Base-by-base conservation (phyloP, 164 flowering plant genomes). In the Chimonanthus salicifolius region DNA sequence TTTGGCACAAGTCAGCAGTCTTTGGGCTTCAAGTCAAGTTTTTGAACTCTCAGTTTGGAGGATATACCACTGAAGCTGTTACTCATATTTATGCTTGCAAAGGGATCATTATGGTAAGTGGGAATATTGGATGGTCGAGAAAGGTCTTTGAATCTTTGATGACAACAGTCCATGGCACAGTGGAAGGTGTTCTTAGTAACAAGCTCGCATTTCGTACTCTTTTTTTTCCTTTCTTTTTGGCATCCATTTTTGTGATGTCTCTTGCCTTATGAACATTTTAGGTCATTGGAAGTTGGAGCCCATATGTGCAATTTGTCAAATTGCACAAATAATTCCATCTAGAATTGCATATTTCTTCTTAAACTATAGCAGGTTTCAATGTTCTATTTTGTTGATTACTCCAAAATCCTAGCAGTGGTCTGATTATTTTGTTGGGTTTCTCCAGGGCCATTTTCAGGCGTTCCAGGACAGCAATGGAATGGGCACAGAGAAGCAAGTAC, bases 401-500 rank as follows among this genome's bases (percentile, higher is more conserved):
- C 6, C 47, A 10, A 15, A n/a, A 9, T 5, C 48, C 47, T 44
- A 10, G 7, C 16, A 9, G 0, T 9, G 66, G n/a, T 47, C n/a
- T 71, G 49, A 54, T 5, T 47, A 54, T 46, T 50, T 49, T 58
- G 46, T 20, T 69, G 64, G 51, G 62, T 78, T 70, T 69, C 46
- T 80, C 54, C 86, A 94, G 98, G 86, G 71, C 88, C 48, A 76
- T 92, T 72, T 88, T 90, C 72, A 79, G 81, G 82, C 86, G 84
- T 74, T 94, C 94, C 73, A 86, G 76, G 58, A 85, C 94, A 48
- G 94, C 99, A 64, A 82, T 76, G 86, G 85, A 84, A 48, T 91
- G 97, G 97, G 90, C 78, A 9, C 92, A 86, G 46, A 81, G 82
- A 46, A 94, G 80, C 79, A 89, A 86, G 72, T 90, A 94, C 73